Evolutionary conservation across 2,329 filamentous ascomycete genomes (phyloP), one percentile per base, ranked within the genome.

Genomic region (Calonectria pauciramosa): DNA sequence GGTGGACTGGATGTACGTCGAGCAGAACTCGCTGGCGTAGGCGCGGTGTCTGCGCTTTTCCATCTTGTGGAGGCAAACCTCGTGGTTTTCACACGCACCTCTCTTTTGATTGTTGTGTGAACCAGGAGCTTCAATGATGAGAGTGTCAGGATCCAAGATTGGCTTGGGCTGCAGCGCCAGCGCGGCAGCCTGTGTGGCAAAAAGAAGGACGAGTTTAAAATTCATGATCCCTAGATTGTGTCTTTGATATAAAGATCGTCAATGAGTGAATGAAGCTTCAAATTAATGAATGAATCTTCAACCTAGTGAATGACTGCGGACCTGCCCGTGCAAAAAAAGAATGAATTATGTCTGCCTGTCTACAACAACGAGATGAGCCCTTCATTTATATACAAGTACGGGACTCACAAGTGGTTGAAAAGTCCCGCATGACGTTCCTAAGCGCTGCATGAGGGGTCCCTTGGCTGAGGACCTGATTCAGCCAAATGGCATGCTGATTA

Each of bases 151-250:
- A 18, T 63, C 36, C 36, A 63, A 63, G 56, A 38, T 41, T 23
- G 56, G 56, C 36, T 63, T 34, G 14, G 56, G 8, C 56, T 63
- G 56, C 10, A 63, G 56, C 56, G 56, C 56, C 56, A 63, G 56
- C 56, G 56, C 56, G 23, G 18, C 56, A 63, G 56, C 56, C 56
- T 63, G 56, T 4, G 56, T 16, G 34, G 56, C 56, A 63, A 63
- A 63, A 41, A 63, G 56, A 63, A 63, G 7, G 56, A 63, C 56
- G 36, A 41, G 23, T 63, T 63, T 63, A 23, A 63, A 63, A 63
- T 63, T 63, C 56, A 63, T 63, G 56, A 41, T 63, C 56, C 56
- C 23, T 28, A 18, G 52, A 63, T 41, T 36, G 5, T 36, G 6
- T 36, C 28, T 20, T 20, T 2, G 13, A 18, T 2, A 41, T 6